Evolutionary conservation across 2,329 filamentous ascomycete species (phyloP).

Genomic region (Davidsoniella virescens): DNA sequence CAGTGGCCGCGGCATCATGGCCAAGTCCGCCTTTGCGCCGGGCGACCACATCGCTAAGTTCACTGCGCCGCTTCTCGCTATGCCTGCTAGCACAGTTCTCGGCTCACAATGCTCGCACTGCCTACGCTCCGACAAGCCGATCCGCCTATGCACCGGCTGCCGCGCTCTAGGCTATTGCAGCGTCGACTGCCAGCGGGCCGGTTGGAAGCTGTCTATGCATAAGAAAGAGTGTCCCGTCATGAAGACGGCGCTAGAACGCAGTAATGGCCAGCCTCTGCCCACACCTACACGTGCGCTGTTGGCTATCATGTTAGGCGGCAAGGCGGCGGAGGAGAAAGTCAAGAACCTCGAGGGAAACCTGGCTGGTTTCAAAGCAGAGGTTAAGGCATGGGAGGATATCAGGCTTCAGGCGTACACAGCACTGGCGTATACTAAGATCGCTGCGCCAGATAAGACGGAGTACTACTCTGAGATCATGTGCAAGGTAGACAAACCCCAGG

Average conservation of each 20-base stretch:
- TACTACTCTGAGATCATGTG: slow-evolving; percentile 33
- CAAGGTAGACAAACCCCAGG: slow-evolving; percentile 25
- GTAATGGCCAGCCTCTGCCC: slow-evolving; percentile 25
- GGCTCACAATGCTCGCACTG: slow-evolving; percentile 33
- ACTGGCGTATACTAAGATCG: slow-evolving; percentile 24
- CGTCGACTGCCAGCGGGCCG: slow-evolving; percentile 33
- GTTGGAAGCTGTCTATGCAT: slow-evolving; percentile 35
- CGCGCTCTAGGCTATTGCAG: slow-evolving; percentile 38
- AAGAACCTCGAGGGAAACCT: slow-evolving; percentile 31
- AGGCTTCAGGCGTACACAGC: slow-evolving; percentile 33
- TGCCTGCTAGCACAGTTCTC: slow-evolving; percentile 30
- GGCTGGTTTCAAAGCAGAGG: slow-evolving; percentile 21
- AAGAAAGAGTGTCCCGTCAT: slow-evolving; percentile 36
- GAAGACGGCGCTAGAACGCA: slow-evolving; percentile 23
- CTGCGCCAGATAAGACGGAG: slow-evolving; percentile 21
- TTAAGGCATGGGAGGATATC: slow-evolving; percentile 30
- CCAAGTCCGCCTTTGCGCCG: slow-evolving; percentile 26
- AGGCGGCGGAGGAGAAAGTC: slow-evolving; percentile 21
- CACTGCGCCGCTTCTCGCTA: slow-evolving; percentile 27
- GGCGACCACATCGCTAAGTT: slow-evolving; percentile 32
- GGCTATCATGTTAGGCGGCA: slow-evolving; percentile 29
- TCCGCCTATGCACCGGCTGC: slow-evolving; percentile 35
- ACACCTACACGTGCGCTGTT: slow-evolving; percentile 39
- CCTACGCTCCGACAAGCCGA: slow-evolving; percentile 20
- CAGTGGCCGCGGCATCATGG: slow-evolving; percentile 29